Base-by-base conservation (phyloP, 768 basidiomycete species). In the Clavaria fumosa region DNA sequence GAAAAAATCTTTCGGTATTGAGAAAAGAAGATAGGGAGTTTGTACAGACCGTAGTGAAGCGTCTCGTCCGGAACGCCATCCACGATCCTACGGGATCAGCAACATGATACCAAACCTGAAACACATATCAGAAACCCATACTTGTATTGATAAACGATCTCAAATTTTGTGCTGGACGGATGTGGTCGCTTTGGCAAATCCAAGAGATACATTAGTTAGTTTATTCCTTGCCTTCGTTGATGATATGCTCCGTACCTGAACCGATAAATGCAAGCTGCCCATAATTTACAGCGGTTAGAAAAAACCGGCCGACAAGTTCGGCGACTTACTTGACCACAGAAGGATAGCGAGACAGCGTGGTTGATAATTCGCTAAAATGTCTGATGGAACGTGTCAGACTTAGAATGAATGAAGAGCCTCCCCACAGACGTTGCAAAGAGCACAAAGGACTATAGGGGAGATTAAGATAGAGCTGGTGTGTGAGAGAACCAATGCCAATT, bases 371-470 rank as follows among this genome's bases (percentile, higher is more conserved):
- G 34, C 65, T 61, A 50, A 89, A 91, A 53, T 93, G 82, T 2
- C 80, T 83, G 46, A 11, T n/a, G 12, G n/a, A n/a, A 4, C 6
- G 9, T 17, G 15, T 23, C 12, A 12, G 21, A 17, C 15, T n/a
- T 23, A 3, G 4, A 37, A 9, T 32, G 6, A 27, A 18, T 23
- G 38, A 7, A 12, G 22, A 28, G n/a, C 23, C 4, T 30, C 18
- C 23, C 6, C 4, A 47, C 66, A 45, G 47, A 93, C 70, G 93
- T 97, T 5, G 85, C 78, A 51, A 99, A 97, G 55, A 96, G 82
- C 2, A 82, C 80, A 46, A 83, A 85, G 7, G 76, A 64, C 88
- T 93, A 26, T 2, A 22, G 7, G 15, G 24, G 36, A 23, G 11
- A 18, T 17, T 22, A 32, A 38, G 27, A 18, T 4, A 14, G 10